Evolutionary conservation across 139 green algal genomes (phyloP).

Genomic region (Yamagishiella unicocca): DNA sequence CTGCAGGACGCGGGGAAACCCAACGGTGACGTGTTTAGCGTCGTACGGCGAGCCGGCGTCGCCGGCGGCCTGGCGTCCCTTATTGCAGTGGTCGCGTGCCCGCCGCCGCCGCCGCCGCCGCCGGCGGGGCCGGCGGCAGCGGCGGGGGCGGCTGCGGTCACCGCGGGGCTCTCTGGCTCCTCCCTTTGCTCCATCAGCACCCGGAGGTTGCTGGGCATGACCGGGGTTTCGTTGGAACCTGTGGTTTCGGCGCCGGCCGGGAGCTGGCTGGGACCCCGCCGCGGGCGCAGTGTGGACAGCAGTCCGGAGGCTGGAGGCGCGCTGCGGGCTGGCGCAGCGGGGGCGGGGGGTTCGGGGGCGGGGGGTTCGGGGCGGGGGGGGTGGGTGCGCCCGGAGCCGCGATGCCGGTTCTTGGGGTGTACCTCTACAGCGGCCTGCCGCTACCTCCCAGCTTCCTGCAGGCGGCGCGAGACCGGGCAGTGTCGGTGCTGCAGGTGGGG

Average conservation of each 20-base stretch:
- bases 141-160: not conserved
- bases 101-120: not conserved
- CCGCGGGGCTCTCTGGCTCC: too few relatives aligned
- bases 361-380: too few relatives aligned
- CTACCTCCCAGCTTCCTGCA: slow-evolving; percentile 5
- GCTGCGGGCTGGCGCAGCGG: too few relatives aligned
- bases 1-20: not conserved
- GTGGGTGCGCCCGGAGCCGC: too few relatives aligned
- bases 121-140: not conserved
- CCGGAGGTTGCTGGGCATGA: too few relatives aligned
- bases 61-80: not conserved
- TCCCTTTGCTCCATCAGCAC: too few relatives aligned
- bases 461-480: not conserved
- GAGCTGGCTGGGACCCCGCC: not conserved
- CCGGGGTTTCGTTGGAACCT: too few relatives aligned
- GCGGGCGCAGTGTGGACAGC: not conserved
- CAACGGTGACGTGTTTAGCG: not conserved
- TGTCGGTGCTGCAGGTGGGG: slow-evolving; percentile 15
- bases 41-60: not conserved
- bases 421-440: slow-evolving; percentile 19
- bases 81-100: not conserved
- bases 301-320: too few relatives aligned
- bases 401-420: not conserved
- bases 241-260: not conserved
- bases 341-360: too few relatives aligned